Evolutionary conservation across 2,329 filamentous ascomycete species (phyloP).

Genomic region (Arthrocladium fulminans): DNA sequence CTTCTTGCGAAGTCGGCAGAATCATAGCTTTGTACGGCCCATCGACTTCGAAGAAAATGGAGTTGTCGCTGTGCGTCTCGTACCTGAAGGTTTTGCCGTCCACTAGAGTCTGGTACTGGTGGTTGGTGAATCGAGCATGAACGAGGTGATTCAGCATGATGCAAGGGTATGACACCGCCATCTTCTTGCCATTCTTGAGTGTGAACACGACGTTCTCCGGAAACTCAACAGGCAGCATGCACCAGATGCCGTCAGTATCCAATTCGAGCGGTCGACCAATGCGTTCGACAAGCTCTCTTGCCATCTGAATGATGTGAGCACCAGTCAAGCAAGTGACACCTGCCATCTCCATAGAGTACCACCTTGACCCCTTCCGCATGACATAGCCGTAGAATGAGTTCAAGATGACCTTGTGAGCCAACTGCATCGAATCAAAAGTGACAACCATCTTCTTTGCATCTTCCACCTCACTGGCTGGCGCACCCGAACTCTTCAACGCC

Average conservation of each 20-base stretch:
- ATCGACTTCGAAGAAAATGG: conserved; percentile 98
- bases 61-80: conserved; percentile 95
- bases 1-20: conserved; percentile 91
- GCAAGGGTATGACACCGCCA: conserved; percentile 94
- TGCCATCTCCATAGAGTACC: conserved; percentile 99
- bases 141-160: conserved; percentile 99
- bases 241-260: conserved; percentile 99
- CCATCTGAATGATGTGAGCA: conserved; percentile 93
- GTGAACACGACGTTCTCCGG: conserved; percentile 95
- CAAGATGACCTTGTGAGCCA: conserved; percentile 97
- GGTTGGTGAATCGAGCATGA: conserved; percentile 88
- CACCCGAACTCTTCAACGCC: conserved; percentile 71
- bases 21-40: conserved; percentile 98
- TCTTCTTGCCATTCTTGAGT: conserved; percentile 89
- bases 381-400: conserved; percentile 99
- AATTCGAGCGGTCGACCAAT: conserved; percentile 87
- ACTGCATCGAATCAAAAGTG: conserved; percentile 86
- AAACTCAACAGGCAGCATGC: conserved; percentile 91
- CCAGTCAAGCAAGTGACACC: conserved; percentile 96
- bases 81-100: conserved; percentile 78
- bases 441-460: conserved; percentile 98
- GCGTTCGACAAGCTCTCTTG: conserved; percentile 82
- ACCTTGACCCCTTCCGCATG: conserved; percentile 96
- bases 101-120: conserved; percentile 86
- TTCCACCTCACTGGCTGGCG: conserved; percentile 67